A percentile compares a stretch with the other conserved stretches of the same genome.
These are phyloP conservation scores for Chaetothyriales sp. DNA, from an alignment of 2,329 filamentous ascomycete genomes.

Conservation along the genomic window DNA sequence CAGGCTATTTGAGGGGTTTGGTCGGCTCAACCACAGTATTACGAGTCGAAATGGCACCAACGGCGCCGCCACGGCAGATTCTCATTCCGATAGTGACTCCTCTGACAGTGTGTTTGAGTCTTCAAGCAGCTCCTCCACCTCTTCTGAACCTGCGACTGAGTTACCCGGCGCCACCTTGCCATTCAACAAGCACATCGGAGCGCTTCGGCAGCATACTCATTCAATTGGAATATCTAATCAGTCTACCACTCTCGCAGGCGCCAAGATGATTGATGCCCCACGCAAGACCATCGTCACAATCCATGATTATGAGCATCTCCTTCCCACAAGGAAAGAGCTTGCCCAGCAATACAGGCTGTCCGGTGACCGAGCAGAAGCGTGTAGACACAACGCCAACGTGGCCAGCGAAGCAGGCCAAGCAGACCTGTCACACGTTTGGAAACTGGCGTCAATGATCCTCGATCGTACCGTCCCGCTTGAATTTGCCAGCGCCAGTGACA, in stretches of 20 bases:
- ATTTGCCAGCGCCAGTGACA: slow-evolving; percentile 36
- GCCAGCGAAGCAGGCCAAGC: slow-evolving; percentile 56
- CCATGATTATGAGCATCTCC: slow-evolving; percentile 46
- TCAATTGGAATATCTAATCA: slow-evolving; percentile 25
- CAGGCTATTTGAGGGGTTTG: slow-evolving; percentile 51
- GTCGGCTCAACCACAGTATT: slow-evolving; percentile 41
- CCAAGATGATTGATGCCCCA: slow-evolving; percentile 33
- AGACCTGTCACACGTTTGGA: slow-evolving; percentile 73
- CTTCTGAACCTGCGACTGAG: slow-evolving; percentile 32
- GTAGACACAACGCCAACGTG: slow-evolving; percentile 66
- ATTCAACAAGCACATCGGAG: not conserved
- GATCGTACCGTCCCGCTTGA: slow-evolving; percentile 62
- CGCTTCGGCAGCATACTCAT: not conserved
- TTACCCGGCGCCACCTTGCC: slow-evolving; percentile 25
- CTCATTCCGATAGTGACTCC: slow-evolving; percentile 32
- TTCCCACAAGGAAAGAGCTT: slow-evolving; percentile 68
- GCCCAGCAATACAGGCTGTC: slow-evolving; percentile 73
- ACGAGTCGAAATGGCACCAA: slow-evolving; percentile 33
- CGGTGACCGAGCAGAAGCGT: slow-evolving; percentile 67
- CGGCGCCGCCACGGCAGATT: slow-evolving; percentile 29
- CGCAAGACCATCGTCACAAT: slow-evolving; percentile 59
- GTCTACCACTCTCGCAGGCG: slow-evolving; percentile 44
- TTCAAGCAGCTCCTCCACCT: slow-evolving; percentile 41
- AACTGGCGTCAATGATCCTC: slow-evolving; percentile 62
- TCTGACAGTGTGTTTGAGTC: slow-evolving; percentile 45